phyloP scores from a whole-genome alignment of 768 basidiomycete genomes.

The Podaxis pistillaris region DNA sequence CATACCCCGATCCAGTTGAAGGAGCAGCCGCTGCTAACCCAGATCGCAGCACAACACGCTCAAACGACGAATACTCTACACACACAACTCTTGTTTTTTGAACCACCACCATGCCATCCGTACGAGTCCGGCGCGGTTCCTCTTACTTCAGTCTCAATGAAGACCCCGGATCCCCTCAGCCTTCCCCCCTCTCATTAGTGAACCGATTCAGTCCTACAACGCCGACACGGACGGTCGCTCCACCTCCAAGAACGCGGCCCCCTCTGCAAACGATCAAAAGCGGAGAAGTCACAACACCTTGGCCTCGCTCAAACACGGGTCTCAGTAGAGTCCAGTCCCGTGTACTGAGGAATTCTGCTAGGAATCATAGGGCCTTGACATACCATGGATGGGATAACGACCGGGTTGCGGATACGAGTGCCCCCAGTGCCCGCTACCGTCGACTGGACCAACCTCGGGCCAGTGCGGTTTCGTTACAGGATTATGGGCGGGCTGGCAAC shows the following conservation, averaged over 20 bases:
- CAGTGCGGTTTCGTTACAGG: background rate
- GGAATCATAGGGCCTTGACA: background rate
- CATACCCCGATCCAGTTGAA: background rate
- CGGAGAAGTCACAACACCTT: background rate
- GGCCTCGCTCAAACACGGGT: conserved; percentile 1
- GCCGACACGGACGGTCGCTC: background rate
- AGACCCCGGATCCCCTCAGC: background rate
- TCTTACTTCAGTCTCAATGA: conserved; percentile 9
- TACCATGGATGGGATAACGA: background rate
- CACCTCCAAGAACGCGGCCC: background rate
- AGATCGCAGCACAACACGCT: background rate
- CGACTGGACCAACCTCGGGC: background rate
- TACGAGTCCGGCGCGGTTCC: conserved; percentile 8
- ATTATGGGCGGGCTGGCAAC: background rate
- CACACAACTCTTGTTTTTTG: no score
- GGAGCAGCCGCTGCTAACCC: background rate
- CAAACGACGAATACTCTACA: no score
- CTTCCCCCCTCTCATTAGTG: background rate
- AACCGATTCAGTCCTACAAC: background rate
- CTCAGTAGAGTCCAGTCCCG: conserved; percentile 12
- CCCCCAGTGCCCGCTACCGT: background rate
- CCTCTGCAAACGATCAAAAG: background rate
- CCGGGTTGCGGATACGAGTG: conserved; percentile 3
- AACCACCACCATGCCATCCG: conserved; percentile 14
- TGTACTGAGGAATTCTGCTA: conserved; percentile 9